Evolutionary conservation across 2,329 filamentous ascomycete species (phyloP), one percentile per base, ranked within the genome.

Genomic region (Diplocarpon mali): DNA sequence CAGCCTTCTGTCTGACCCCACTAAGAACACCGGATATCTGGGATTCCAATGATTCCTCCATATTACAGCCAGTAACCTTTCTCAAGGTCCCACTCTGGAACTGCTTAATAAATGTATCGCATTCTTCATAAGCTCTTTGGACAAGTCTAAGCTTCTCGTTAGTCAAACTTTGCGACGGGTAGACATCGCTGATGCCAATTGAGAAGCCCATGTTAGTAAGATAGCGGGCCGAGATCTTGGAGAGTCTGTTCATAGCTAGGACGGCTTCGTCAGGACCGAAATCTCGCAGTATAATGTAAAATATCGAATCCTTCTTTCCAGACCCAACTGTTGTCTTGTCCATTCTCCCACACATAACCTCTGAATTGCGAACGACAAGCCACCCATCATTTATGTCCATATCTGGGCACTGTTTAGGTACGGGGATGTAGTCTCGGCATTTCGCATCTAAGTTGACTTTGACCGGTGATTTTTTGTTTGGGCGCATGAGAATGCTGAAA

Each of bases 311-410:
- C 62, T 98, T 98, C 70, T 96, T 96, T 57, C 92, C 92, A 5
- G 86, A 80, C 55, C 92, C 92, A n/a, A 98, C 86, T 0, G 89
- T 96, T 1, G 86, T 85, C 66, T 98, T 98, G 69, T 98, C 92
- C 88, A 96, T 95, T 48, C 83, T 77, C 49, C 92, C 92, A 60
- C 90, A 96, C 85, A 98, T 94, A 50, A 96, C 80, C 62, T 95
- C 89, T 0, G 90, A 96, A 61, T 98, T 96, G 46, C 90, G 84
- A 50, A 98, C 83, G 12, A 95, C 87, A 9, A 98, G 71, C 75
- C 86, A 96, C 7, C 83, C 80, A 62, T 98, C 92, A 53, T 92
- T 86, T 13, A 84, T 78, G 57, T 90, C 85, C 67, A 94, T 80
- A 52, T 86, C 80, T 1, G 80, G 78, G 36, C 68, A 65, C 42